Evolutionary conservation across 495 filamentous ascomycete genomes (phyloP).

Genomic region (Geoglossum glabrum): DNA sequence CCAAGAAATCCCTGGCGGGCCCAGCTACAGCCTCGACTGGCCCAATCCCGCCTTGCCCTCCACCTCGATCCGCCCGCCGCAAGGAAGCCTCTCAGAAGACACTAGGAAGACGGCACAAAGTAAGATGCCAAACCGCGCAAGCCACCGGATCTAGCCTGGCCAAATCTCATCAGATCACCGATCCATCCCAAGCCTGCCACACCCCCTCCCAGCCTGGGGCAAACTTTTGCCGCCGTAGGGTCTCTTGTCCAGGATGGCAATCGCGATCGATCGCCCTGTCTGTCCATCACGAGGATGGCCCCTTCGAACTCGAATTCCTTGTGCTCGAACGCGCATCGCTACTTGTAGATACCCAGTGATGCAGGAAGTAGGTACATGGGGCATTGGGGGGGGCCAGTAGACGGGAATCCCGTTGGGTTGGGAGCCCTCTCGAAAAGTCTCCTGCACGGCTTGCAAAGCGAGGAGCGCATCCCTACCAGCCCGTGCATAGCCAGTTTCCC

Average conservation of each 20-base stretch:
- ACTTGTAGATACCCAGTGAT: background rate
- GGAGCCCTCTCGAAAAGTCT: background rate
- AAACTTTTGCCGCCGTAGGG: slow-evolving; percentile 1
- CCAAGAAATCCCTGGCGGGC: background rate
- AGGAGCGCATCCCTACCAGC: background rate
- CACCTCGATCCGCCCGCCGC: background rate
- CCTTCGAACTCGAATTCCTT: background rate
- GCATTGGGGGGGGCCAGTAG: background rate
- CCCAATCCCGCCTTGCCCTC: background rate
- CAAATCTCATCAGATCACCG: slow-evolving; percentile 1
- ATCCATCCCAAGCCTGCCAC: background rate
- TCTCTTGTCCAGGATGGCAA: background rate
- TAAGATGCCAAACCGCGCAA: background rate
- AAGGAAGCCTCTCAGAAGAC: background rate
- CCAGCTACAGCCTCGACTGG: background rate
- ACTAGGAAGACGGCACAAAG: background rate
- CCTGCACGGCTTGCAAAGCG: slow-evolving; percentile 3
- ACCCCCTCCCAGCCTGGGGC: background rate
- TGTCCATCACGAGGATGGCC: background rate
- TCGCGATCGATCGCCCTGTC: background rate
- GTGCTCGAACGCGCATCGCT: background rate
- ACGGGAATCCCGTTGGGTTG: background rate
- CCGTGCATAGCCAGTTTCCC: background rate
- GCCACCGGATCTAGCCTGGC: background rate
- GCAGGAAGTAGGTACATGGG: background rate